Conservation (phyloP, 768 basidiomycete species). For the Scleroderma bovista region DNA sequence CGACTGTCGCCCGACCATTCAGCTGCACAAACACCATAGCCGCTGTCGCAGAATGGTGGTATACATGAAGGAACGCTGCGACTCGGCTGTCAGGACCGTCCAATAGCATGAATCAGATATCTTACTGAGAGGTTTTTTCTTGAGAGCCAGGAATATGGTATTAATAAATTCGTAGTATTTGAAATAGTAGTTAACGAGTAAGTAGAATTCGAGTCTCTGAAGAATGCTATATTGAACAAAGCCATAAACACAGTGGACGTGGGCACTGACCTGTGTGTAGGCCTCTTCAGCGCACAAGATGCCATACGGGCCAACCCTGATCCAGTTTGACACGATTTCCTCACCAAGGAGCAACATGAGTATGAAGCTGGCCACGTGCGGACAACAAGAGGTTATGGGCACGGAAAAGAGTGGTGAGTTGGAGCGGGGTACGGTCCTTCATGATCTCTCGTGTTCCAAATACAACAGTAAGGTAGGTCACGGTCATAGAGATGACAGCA, state of each 20-base stretch:
- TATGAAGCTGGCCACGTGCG: conserved; percentile 68
- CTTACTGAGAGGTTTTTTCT: conserved; percentile 94
- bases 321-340: conserved; percentile 77
- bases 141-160: conserved; percentile 91
- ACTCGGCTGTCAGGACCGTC: not conserved
- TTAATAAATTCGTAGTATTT: conserved; percentile 93
- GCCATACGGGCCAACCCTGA: conserved; percentile 68
- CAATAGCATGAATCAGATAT: not conserved
- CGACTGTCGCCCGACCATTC: conserved; percentile 83
- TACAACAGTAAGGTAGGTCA: conserved; percentile 77
- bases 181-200: conserved; percentile 97
- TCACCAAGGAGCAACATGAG: conserved; percentile 81
- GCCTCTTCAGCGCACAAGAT: conserved; percentile 66
- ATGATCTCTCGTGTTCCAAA: conserved; percentile 80
- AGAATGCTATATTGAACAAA: not conserved
- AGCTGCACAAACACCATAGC: conserved; percentile 90
- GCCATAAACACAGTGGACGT: not conserved
- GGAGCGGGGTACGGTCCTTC: conserved; percentile 66
- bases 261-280: conserved; percentile 76
- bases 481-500: conserved; percentile 61
- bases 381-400: conserved; percentile 83
- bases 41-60: conserved; percentile 95
- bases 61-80: conserved; percentile 93
- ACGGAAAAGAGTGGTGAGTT: conserved; percentile 77
- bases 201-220: conserved; percentile 86